These are phyloP conservation scores for Starmerella etchellsii DNA, from an alignment of 805 yeast species.

Conservation along the genomic window DNA sequence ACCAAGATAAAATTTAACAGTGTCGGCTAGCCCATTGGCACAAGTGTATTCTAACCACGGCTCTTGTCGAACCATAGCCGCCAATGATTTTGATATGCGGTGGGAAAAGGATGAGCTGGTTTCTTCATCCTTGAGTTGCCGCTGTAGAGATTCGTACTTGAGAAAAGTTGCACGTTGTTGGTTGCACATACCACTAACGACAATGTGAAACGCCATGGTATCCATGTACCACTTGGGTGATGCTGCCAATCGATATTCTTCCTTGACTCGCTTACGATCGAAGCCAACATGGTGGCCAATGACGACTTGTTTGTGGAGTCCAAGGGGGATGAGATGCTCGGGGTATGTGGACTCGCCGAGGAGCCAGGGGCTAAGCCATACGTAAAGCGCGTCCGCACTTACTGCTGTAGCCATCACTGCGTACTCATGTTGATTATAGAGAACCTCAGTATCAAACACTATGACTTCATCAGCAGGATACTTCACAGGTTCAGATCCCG, in stretches of 20 bases:
- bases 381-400: conserved; percentile 72
- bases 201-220: conserved; percentile 85
- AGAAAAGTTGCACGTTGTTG: conserved; percentile 74
- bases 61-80: conserved; percentile 40
- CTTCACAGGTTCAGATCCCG: conserved; percentile 42
- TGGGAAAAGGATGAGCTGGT: too few relatives aligned
- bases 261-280: conserved; percentile 75
- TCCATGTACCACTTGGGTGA: conserved; percentile 73
- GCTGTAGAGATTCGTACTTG: conserved; percentile 21
- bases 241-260: conserved; percentile 60
- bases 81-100: not conserved
- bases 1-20: conserved; percentile 65
- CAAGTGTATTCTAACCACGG: conserved; percentile 80
- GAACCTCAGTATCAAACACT: conserved; percentile 80
- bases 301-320: conserved; percentile 46
- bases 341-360: conserved; percentile 38
- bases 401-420: conserved; percentile 74
- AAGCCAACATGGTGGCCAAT: conserved; percentile 86
- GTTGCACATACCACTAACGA: conserved; percentile 84
- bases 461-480: conserved; percentile 61
- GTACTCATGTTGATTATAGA: conserved; percentile 61
- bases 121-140: conserved; percentile 16
- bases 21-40: conserved; percentile 66
- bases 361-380: conserved; percentile 85
- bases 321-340: conserved; percentile 63